A percentile compares a stretch with the other conserved stretches of the same genome.
These are phyloP conservation scores for Paraphaeosphaeria minitans DNA, from an alignment of 2,329 filamentous ascomycete genomes.

Conservation along the genomic window DNA sequence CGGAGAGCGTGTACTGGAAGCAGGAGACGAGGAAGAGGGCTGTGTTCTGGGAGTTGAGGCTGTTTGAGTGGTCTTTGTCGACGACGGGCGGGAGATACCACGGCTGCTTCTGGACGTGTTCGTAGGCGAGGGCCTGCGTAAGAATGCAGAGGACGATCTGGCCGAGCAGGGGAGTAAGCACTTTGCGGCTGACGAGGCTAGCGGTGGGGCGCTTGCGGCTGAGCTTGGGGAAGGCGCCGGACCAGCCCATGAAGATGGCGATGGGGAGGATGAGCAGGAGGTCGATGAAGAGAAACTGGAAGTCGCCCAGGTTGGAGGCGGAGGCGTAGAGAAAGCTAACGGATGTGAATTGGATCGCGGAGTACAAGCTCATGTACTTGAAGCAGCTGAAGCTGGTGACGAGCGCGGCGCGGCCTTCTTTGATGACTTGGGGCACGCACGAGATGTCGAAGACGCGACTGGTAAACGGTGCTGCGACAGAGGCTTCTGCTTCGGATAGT, in stretches of 20 bases:
- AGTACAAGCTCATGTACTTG: constrained; percentile 99
- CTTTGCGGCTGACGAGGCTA: constrained; percentile 88
- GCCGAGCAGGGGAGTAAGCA: constrained; percentile 84
- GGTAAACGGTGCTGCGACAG: constrained; percentile 96
- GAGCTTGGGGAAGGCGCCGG: constrained; percentile 77
- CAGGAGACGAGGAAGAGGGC: constrained; percentile 87
- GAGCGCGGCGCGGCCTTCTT: constrained; percentile 89
- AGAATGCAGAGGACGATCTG: constrained; percentile 83
- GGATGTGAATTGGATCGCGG: constrained; percentile 97
- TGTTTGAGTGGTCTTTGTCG: constrained; percentile 78
- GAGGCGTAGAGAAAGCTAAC: constrained; percentile 96
- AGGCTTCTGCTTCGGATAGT: constrained; percentile 94
- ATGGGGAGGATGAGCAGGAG: constrained; percentile 90
- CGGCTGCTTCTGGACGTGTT: constrained; percentile 74
- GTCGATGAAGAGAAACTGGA: constrained; percentile 98
- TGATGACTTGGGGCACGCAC: constrained; percentile 89
- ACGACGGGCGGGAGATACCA: constrained; percentile 86
- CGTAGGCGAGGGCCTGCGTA: constrained; percentile 75
- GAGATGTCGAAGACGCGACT: constrained; percentile 95
- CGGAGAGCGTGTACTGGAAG: constrained; percentile 93
- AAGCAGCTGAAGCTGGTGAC: constrained; percentile 99
- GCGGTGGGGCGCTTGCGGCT: constrained; percentile 88
- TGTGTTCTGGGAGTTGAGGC: constrained; percentile 92
- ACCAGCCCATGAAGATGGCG: constrained; percentile 99
- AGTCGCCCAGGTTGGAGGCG: constrained; percentile 93